phyloP scores from a whole-genome alignment of 768 basidiomycete species.

The Suillus americanus region DNA sequence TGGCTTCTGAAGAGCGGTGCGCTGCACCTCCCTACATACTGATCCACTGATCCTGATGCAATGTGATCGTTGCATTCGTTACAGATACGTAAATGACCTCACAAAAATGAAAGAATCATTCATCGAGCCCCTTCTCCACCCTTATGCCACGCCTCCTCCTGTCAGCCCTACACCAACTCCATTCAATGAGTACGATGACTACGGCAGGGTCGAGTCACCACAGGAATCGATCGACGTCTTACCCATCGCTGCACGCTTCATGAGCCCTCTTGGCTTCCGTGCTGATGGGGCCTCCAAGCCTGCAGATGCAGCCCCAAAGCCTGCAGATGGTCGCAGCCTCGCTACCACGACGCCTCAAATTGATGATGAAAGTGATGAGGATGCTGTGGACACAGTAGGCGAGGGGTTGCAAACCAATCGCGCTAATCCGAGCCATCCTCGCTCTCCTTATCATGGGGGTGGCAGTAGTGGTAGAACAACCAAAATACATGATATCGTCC shows the following conservation, averaged over 20 bases:
- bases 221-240: conserved; percentile 73
- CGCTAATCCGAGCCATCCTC: conserved; percentile 55
- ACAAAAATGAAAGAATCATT: conserved; percentile 92
- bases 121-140: conserved; percentile 86
- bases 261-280: conserved; percentile 59
- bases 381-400: conserved; percentile 51
- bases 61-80: conserved; percentile 1
- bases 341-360: conserved; percentile 54
- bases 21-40: conserved; percentile 18
- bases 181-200: conserved; percentile 68
- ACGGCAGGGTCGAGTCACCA: conserved; percentile 60
- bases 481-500: conserved; percentile 50
- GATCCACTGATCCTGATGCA: conserved; percentile 6
- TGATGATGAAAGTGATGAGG: conserved; percentile 72
- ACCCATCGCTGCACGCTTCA: conserved; percentile 91
- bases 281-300: conserved; percentile 46
- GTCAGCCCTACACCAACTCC: conserved; percentile 55
- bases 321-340: conserved; percentile 48
- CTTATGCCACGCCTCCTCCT: conserved; percentile 47
- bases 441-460: conserved; percentile 70
- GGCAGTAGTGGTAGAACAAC: conserved; percentile 39
- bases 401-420: conserved; percentile 23
- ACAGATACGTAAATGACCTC: conserved; percentile 90
- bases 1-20: conserved; percentile 92
- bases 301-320: conserved; percentile 22